These are phyloP conservation scores for Backusella australiensis DNA, from an alignment of 192 early-diverging fungal species.

Conservation along the genomic window DNA sequence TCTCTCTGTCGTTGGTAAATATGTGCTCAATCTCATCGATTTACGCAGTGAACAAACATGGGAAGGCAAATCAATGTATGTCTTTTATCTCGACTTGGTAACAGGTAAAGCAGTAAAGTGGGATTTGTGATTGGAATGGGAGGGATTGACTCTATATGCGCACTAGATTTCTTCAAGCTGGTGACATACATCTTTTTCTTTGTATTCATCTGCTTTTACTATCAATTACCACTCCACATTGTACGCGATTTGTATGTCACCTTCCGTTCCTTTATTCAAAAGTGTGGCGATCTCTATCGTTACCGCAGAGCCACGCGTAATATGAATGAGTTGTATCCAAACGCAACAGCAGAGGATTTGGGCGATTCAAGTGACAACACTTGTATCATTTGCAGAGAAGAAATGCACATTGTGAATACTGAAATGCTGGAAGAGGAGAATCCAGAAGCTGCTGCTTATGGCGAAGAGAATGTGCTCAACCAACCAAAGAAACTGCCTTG, in stretches of 20 bases:
- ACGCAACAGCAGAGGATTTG: slow-evolving; percentile 83
- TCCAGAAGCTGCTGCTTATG: slow-evolving; percentile 24
- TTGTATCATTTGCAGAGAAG: slow-evolving; percentile 98
- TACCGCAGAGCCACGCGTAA: slow-evolving; percentile 94
- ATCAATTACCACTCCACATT: slow-evolving; percentile 93
- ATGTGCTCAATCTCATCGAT: slow-evolving; percentile 86
- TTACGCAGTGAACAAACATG: slow-evolving; percentile 76
- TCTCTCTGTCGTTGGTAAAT: slow-evolving; percentile 75
- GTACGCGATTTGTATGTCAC: slow-evolving; percentile 96
- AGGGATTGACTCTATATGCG: not conserved
- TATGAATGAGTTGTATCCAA: slow-evolving; percentile 96
- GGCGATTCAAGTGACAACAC: slow-evolving; percentile 66
- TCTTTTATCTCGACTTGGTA: slow-evolving; percentile 90
- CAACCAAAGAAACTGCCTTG: slow-evolving; percentile 94
- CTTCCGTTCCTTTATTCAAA: slow-evolving; percentile 84
- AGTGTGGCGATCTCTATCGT: slow-evolving; percentile 84
- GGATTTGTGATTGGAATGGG: not conserved
- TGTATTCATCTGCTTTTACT: slow-evolving; percentile 74
- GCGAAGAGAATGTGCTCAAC: slow-evolving; percentile 35
- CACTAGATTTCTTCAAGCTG: slow-evolving; percentile 84
- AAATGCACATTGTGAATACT: slow-evolving; percentile 61
- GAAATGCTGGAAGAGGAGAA: not conserved
- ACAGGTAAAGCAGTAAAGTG: slow-evolving; percentile 47
- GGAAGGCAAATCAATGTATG: slow-evolving; percentile 92
- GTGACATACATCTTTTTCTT: slow-evolving; percentile 89